Base-by-base conservation (phyloP, 1,284 basidiomycete genomes). In the Ganoderma leucocontextum region DNA sequence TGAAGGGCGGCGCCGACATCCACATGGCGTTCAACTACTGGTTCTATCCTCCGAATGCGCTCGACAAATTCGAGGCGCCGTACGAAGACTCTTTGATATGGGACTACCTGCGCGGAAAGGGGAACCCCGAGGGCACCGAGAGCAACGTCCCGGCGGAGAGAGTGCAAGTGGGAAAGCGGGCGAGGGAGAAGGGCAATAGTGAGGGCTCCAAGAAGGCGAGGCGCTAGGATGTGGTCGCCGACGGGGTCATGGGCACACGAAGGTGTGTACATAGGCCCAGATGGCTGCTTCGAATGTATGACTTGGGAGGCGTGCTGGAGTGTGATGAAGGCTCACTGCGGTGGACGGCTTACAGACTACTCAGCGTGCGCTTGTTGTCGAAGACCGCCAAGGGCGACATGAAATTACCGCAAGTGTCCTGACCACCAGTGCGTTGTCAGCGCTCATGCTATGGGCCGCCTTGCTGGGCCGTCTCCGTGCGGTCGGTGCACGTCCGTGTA, bases 11-110 rank as follows among this genome's bases (percentile, higher is more conserved):
- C n/a, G n/a, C 58, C 22, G 74, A 71, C 60, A 71, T 80, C 25
- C 78, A 79, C 57, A 80, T 80, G 79, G 79, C 79, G 41, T 78
- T 80, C 73, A 80, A 80, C 71, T 80, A 79, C 68, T 80, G 79
- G 79, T 79, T 80, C 73, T 80, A 80, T 53, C 79, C 79, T 12
- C 78, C 78, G 12, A 75, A 77, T 52, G 71, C 73, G n/a, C 70
- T 75, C 39, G 75, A 76, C 7, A 70, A 35, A 49, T 80, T 76
- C 65, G 76, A 76, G 15, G 67, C 74, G 60, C 78, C 78, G 36
- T 80, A 79, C 59, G 71, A 68, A 55, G 78, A 80, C 64, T 66
- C 72, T 58, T 62, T 76, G 7, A 75, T 79, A 1, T 80, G 78
- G 78, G 75, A 73, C 4, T 75, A 78, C 67, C 69, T 79, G 39